Evolutionary conservation across 2,329 filamentous ascomycete species (phyloP), one percentile per base, ranked within the genome.

Genomic region (Calonectria hongkongensis): DNA sequence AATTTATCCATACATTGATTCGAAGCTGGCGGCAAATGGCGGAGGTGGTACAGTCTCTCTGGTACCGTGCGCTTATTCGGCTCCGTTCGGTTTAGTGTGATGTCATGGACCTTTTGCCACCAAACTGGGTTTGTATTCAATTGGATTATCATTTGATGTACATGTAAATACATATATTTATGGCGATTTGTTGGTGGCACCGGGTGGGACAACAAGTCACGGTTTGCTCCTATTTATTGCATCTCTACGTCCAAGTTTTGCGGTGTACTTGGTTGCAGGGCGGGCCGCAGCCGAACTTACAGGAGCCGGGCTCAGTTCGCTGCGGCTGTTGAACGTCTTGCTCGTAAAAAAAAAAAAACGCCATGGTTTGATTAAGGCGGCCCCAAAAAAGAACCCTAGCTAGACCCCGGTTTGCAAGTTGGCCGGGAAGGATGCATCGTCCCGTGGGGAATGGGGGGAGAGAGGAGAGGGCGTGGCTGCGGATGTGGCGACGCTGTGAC

Each of bases 401-500:
- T 13, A 13, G 2, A 25, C 18, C 7, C 30, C 51, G 15, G 28
- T 15, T 18, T 41, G 54, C 36, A 60, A 60, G 54, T 39, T 41
- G 33, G 5, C 13, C 54, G 54, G 54, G 54, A 41, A 60, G 54
- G 21, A 60, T 60, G 54, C 33, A 39, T 39, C n/a, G 25, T 39
- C 33, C 33, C n/a, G 54, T 27, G 54, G 33, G 54, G 54, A n/a
- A 21, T 25, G 54, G 30, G 21, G 25, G 54, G 16, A n/a, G 43
- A n/a, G 16, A n/a, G 18, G 21, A n/a, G 8, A 58, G 33, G 21
- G 54, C 33, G 33, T 28, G 54, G 36, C 39, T 27, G 13, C 21
- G 54, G 54, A 13, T 27, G 33, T 41, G 54, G 54, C 54, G 15
- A 41, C 33, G 12, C 65, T 62, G 66, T 75, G 66, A 63, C 36